A percentile compares a stretch with the other conserved stretches of the same genome.
These are phyloP conservation scores for Pseudocercospora fijiensis DNA, from an alignment of 2,329 filamentous ascomycete species.

Conservation along the genomic window DNA sequence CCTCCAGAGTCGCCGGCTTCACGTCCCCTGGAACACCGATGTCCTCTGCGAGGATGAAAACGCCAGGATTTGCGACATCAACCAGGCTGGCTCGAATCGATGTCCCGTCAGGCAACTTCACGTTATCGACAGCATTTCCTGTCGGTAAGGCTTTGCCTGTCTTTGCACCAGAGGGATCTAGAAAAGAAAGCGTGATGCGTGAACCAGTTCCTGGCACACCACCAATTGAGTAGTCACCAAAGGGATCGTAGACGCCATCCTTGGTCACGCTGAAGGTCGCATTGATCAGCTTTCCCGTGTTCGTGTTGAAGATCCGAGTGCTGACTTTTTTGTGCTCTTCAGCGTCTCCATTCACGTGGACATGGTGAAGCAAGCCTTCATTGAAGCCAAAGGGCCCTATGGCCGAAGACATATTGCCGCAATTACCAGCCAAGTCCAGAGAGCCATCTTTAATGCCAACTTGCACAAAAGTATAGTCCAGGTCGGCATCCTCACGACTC, in stretches of 20 bases:
- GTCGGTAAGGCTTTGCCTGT: conserved; percentile 64
- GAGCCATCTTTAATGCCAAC: conserved; percentile 61
- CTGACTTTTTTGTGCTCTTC: conserved; percentile 37
- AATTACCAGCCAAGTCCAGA: conserved; percentile 69
- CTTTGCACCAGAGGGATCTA: conserved; percentile 61
- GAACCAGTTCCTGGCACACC: conserved; percentile 62
- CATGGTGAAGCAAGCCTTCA: conserved; percentile 48
- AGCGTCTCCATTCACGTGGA: conserved; percentile 31
- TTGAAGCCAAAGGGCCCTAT: conserved; percentile 67
- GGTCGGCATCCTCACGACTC: conserved; percentile 51
- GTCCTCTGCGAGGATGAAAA: conserved; percentile 59
- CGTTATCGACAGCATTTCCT: conserved; percentile 53
- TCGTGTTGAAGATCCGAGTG: conserved; percentile 68
- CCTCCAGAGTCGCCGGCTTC: conserved; percentile 56
- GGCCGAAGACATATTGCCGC: conserved; percentile 70
- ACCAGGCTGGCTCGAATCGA: conserved; percentile 57
- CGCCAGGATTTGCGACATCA: conserved; percentile 63
- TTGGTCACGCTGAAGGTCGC: conserved; percentile 57
- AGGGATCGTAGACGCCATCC: conserved; percentile 39
- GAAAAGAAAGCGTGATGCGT: conserved; percentile 60
- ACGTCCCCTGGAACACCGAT: conserved; percentile 53
- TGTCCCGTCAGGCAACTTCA: conserved; percentile 41
- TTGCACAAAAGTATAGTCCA: conserved; percentile 71
- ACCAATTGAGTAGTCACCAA: conserved; percentile 61
- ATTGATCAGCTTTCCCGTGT: conserved; percentile 64